Evolutionary conservation across 2,329 filamentous ascomycete species (phyloP).

Genomic region (Paradendryphiella salina): DNA sequence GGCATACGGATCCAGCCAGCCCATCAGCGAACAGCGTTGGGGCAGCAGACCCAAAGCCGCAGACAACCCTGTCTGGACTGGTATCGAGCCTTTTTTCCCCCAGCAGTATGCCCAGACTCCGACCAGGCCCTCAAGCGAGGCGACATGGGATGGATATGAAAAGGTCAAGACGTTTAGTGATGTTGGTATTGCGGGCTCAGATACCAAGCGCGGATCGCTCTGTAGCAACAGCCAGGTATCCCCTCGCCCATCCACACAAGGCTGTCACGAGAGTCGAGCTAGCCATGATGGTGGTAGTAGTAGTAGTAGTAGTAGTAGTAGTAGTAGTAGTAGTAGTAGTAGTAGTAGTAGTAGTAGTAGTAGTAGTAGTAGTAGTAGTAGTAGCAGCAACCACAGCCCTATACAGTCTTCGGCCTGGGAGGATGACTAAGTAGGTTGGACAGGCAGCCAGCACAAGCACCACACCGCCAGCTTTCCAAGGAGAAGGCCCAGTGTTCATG

Average conservation of each 20-base stretch:
- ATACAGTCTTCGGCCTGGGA: not conserved
- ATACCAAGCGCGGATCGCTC: constrained; percentile 13
- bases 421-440: not conserved
- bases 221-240: constrained; percentile 7
- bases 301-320: not conserved
- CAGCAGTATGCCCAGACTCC: not conserved
- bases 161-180: constrained; percentile 24
- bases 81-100: not conserved
- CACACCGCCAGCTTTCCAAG: not conserved
- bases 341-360: not conserved
- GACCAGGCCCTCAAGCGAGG: not conserved
- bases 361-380: not conserved
- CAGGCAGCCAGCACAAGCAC: not conserved
- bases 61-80: constrained; percentile 5
- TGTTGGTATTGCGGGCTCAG: constrained; percentile 19
- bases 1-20: not conserved
- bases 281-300: not conserved
- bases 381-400: too few species aligned
- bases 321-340: not conserved
- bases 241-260: not conserved
- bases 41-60: not conserved
- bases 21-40: not conserved
- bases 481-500: not conserved
- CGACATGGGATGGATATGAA: constrained; percentile 29
- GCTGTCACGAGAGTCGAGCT: not conserved